These are phyloP conservation scores for Solanum hybrid DNA, from an alignment of 305 asterid species.

Conservation along the genomic window DNA sequence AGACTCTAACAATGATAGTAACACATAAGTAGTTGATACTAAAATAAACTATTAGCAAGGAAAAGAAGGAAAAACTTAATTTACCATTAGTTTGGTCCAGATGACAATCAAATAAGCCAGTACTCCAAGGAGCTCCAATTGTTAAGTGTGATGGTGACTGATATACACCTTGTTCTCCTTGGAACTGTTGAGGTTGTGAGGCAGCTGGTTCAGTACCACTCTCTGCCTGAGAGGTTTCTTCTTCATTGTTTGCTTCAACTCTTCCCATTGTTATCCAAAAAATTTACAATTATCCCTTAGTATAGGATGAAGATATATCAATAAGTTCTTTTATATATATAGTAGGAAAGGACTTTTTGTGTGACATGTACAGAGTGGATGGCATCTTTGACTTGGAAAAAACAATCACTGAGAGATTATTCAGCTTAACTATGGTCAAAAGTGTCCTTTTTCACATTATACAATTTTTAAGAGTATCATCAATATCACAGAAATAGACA, in stretches of 20 bases:
- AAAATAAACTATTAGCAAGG: background rate
- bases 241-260: conserved; percentile 3
- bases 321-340: background rate
- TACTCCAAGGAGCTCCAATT: conserved; percentile 23
- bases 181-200: background rate
- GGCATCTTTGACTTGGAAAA: conserved; percentile 1
- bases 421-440: background rate
- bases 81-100: conserved; percentile 22
- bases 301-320: background rate
- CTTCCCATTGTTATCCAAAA: conserved; percentile 11
- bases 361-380: background rate
- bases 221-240: background rate
- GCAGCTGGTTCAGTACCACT: background rate
- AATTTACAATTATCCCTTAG: background rate
- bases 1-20: background rate
- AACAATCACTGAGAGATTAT: background rate
- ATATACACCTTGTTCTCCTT: background rate
- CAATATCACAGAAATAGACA: background rate
- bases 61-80: background rate
- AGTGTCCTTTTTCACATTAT: background rate
- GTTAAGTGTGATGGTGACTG: background rate
- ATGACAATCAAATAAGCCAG: conserved; percentile 25
- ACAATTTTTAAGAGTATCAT: background rate
- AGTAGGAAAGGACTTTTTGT: background rate
- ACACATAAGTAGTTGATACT: background rate